phyloP scores from a whole-genome alignment of 306 rosid genomes.

The Comarum palustre region DNA sequence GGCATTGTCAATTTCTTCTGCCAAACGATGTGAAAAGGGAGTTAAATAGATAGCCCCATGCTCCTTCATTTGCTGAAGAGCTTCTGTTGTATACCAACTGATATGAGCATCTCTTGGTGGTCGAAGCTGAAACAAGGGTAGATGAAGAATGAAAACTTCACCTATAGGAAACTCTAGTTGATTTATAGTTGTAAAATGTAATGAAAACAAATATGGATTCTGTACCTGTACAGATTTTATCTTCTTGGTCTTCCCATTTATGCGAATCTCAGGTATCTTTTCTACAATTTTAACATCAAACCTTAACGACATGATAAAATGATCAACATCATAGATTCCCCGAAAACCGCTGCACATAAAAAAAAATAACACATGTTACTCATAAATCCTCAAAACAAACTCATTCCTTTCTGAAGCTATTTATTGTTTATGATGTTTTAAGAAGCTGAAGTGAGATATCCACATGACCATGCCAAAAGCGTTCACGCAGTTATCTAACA shows the following conservation, averaged over 20 bases:
- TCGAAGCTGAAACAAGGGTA: conserved; percentile 53
- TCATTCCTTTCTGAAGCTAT: background rate
- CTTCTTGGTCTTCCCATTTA: conserved; percentile 79
- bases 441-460: background rate
- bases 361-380: conserved; percentile 5
- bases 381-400: background rate
- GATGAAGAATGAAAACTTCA: conserved; percentile 4
- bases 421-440: background rate
- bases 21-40: conserved; percentile 96
- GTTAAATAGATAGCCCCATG: conserved; percentile 93
- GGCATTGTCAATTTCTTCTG: conserved; percentile 84
- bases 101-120: conserved; percentile 92
- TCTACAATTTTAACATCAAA: conserved; percentile 80
- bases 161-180: conserved; percentile 21
- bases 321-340: conserved; percentile 95
- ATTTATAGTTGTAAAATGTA: background rate
- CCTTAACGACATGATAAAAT: conserved; percentile 70
- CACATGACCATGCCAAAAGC: background rate
- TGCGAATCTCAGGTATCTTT: conserved; percentile 72
- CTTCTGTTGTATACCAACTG: conserved; percentile 79
- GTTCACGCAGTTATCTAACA: conserved; percentile 1
- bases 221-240: conserved; percentile 84
- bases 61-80: conserved; percentile 83
- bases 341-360: conserved; percentile 69
- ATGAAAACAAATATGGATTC: conserved; percentile 9